Base-by-base conservation (phyloP, 345 rosid genomes). In the Acer yangbiense region DNA sequence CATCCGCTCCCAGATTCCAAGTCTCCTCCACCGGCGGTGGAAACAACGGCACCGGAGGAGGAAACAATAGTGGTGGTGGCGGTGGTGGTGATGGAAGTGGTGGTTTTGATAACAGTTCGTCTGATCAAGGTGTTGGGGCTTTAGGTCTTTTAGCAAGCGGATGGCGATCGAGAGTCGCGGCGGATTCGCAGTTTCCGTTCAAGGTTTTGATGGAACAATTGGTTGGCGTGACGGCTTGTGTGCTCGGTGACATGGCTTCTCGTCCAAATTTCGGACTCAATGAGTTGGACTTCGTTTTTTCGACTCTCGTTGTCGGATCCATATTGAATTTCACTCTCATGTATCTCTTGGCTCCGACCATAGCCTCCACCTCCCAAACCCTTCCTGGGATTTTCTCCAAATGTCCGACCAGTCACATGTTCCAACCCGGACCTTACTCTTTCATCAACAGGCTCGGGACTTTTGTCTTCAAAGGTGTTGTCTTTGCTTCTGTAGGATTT, bases 131-230 rank as follows among this genome's bases (percentile, higher is more conserved):
- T 62, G 78, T 83, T 16, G 98, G 98, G 81, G 75, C 88, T 66
- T 73, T 90, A 29, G 95, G 94, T 17, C 81, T 93, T 52, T 85
- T 94, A 71, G 77, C 89, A 11, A 83, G 86, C 65, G 99, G 99
- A 35, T 97, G 99, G 99, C 86, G 96, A 80, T 88, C 93, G 0
- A 79, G 99, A 68, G 98, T 97, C 16, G 86, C 97, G 4, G 99
- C 99, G 1, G 99, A 97, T 84, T 87, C 98, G 6, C 98, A 97
- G 44, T 97, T 97, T 74, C 94, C 97, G 1, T 97, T 97, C 81
- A 97, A 97, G 83, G 98, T 94, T 46, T 65, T 97, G 55, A 97
- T 97, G 99, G 99, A 97, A 71, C 98, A 97, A 78, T 74, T 93
- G 5, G 99, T 97, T 1, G 99, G 99, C 2, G 94, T 97, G 2